Evolutionary conservation across 202 grass and related monocot species (phyloP), one percentile per base, ranked within the genome.

Genomic region (Bolboschoenoplectus hybrid): DNA sequence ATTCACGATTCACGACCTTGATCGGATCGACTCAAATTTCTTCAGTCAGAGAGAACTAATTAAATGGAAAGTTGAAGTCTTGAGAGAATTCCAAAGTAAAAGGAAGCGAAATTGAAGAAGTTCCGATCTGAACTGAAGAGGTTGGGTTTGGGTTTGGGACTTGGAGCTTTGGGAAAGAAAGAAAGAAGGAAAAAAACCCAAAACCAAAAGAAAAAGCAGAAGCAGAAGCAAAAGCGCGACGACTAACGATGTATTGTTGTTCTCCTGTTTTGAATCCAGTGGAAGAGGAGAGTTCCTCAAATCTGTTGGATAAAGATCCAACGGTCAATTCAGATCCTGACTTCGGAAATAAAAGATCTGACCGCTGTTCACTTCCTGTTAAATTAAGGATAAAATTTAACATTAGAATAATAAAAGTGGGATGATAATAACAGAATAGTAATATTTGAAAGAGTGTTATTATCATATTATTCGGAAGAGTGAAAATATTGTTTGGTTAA

Each of bases 11-110:
- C 75, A 13, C 82, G 26, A 57, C n/a, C 69, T 60, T 38, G 47
- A 70, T 84, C 63, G 63, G 69, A 63, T 83, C 34, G n/a, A 53
- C 43, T 70, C 49, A n/a, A 82, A 64, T 34, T 6, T 32, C 0
- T 0, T 26, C 26, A 26, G 26, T 26, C 26, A 26, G 26, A 26
- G 26, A 26, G 26, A 26, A 26, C 26, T 26, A 26, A 26, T 26
- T 26, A 26, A 26, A 26, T 26, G 26, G 26, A 26, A 26, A 26
- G 26, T 26, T 26, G 26, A 26, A 26, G 26, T 26, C 26, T 26
- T 26, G 26, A 26, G 26, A 26, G 26, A 26, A 26, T 26, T 26
- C 26, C 26, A 26, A 26, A 26, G 26, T 26, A 26, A 26, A 26
- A 26, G 26, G 0, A 4, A 73, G 7, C 69, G 5, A 43, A 73